A percentile compares a stretch with the other conserved stretches of the same genome.
Conservation (phyloP, 768 basidiomycete species). For the Pulveroboletus sp. region DNA sequence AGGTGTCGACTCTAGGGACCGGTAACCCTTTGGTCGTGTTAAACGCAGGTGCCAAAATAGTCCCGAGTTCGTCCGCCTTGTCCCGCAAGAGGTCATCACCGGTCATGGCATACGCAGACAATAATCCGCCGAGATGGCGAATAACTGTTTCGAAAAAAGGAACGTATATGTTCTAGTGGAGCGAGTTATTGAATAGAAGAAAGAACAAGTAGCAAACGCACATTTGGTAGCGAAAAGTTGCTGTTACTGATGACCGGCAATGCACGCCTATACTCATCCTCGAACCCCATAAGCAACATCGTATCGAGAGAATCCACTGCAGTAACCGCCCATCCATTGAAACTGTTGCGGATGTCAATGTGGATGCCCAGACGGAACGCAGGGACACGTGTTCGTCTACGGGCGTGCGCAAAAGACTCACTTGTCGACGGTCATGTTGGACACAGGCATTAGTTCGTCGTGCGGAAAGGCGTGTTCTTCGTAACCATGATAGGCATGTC, state of each 20-base stretch:
- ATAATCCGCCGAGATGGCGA: slow-evolving; percentile 83
- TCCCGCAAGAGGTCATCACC: slow-evolving; percentile 58
- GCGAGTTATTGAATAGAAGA: not conserved
- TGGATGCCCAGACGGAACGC: not conserved
- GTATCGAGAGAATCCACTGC: slow-evolving; percentile 83
- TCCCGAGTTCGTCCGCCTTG: slow-evolving; percentile 75
- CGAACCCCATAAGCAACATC: slow-evolving; percentile 75
- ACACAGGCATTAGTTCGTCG: slow-evolving; percentile 61
- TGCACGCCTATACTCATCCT: slow-evolving; percentile 66
- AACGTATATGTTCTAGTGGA: slow-evolving; percentile 27
- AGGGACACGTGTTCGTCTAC: not conserved
- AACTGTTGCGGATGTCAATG: slow-evolving; percentile 38
- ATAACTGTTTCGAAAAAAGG: slow-evolving; percentile 86
- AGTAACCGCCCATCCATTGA: slow-evolving; percentile 80
- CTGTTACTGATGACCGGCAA: slow-evolving; percentile 47
- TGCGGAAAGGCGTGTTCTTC: slow-evolving; percentile 57
- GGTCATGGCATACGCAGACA: slow-evolving; percentile 79
- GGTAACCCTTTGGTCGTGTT: slow-evolving; percentile 69
- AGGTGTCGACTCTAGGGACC: slow-evolving; percentile 63
- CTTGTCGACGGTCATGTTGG: slow-evolving; percentile 48
- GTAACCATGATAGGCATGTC: slow-evolving; percentile 67
- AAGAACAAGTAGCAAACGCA: slow-evolving; percentile 19
- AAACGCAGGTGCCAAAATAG: slow-evolving; percentile 67
- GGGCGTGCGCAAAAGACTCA: slow-evolving; percentile 27
- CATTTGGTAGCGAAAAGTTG: slow-evolving; percentile 47